Base-by-base conservation (phyloP, 2,329 filamentous ascomycete genomes). In the Lachnellula cervina region DNA sequence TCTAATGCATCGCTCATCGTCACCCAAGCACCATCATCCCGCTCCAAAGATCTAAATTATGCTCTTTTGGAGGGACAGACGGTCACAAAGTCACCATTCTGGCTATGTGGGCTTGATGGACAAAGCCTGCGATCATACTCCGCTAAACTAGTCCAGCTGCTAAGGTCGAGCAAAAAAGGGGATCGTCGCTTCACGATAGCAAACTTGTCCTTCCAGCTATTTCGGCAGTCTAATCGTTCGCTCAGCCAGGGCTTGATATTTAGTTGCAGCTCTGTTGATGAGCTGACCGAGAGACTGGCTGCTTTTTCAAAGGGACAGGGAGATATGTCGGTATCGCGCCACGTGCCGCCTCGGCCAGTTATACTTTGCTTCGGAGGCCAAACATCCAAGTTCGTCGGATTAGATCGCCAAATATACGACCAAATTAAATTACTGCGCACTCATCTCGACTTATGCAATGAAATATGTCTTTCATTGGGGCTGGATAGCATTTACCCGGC, bases 161-260 rank as follows among this genome's bases (percentile, higher is more conserved):
- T 48, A 38, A 48, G 54, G 46, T 63, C 59, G 43, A 55, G 57
- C 58, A 50, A 52, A 58, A 23, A 61, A 11, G 3, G 2, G 16
- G 42, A 23, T 21, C n/a, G 5, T 44, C 42, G 42, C 42, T 19
- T 57, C 8, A 50, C 35, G 40, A 44, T 70, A 14, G 53, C 63
- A 0, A 63, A 72, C 25, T 1, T 75, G 2, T 62, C 72, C 1
- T 74, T 71, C 59, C 68, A 70, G 32, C 2, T 73, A 1, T 56
- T 52, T 23, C 65, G 65, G 1, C 67, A 72, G 47, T 65, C 62
- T 1, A 71, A 73, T 43, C 66, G 61, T 0, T 50, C 46, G 5
- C 60, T 71, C 5, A 34, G 51, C 1, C 53, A 57, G 8, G 55
- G 34, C n/a, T 25, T 69, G 11, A 51, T 70, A 1, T 66, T 73